Conservation (phyloP, 2,329 filamentous ascomycete species). For the Rutstroemia sp. region DNA sequence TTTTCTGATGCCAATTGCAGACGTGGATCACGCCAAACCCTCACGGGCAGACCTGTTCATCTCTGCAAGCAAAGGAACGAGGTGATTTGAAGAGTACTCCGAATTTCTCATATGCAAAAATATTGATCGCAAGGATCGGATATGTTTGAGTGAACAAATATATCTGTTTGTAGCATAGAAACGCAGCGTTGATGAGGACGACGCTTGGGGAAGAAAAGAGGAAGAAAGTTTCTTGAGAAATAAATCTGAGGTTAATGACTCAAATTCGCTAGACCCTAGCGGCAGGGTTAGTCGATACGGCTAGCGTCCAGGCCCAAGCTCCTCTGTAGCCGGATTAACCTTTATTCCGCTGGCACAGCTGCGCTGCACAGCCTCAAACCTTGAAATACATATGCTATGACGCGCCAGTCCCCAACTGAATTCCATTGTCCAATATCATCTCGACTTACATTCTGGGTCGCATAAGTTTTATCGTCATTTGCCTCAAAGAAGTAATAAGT, state of each 20-base stretch:
- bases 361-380: background rate
- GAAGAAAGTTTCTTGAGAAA: background rate
- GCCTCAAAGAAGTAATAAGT: background rate
- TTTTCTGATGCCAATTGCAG: slow-evolving; percentile 92
- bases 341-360: background rate
- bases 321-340: background rate
- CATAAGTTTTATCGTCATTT: background rate
- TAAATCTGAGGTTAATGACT: background rate
- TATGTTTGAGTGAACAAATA: slow-evolving; percentile 25
- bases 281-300: background rate
- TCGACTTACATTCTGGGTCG: background rate
- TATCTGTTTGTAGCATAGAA: slow-evolving; percentile 86
- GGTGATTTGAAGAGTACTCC: slow-evolving; percentile 80
- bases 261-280: background rate
- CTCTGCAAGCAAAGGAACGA: slow-evolving; percentile 38
- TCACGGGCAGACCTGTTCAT: slow-evolving; percentile 64
- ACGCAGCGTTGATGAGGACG: slow-evolving; percentile 88
- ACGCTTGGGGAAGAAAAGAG: slow-evolving; percentile 42
- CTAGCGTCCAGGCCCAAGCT: background rate
- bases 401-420: background rate
- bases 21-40: slow-evolving; percentile 77
- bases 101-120: slow-evolving; percentile 90
- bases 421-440: background rate
- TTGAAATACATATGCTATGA: background rate
- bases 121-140: slow-evolving; percentile 22